A percentile compares a stretch with the other conserved stretches of the same genome.
Evolutionary conservation across 202 grass and related monocot species (phyloP).

Genomic region (Saccharum hybrid): DNA sequence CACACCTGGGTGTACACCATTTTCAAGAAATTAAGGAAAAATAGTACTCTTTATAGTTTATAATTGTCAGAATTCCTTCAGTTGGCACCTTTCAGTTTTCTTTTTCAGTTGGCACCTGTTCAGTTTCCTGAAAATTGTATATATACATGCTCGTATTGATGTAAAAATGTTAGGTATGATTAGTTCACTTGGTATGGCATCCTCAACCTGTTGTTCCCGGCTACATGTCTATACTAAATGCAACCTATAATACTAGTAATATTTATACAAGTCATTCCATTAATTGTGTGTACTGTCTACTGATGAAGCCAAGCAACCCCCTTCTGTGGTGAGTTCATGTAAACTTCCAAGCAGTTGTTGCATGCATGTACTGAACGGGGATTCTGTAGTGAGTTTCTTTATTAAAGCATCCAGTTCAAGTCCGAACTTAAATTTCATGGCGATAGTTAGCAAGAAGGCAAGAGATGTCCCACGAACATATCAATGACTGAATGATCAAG

Average conservation of each 20-base stretch:
- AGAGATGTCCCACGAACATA: not conserved
- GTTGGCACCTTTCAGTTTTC: not conserved
- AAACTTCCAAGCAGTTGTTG: not conserved
- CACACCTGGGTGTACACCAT: no score
- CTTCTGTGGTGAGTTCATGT: no score
- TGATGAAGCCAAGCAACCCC: no score
- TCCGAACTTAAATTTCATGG: slow-evolving; percentile 11
- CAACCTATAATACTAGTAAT: not conserved
- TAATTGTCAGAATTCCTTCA: no score
- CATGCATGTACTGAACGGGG: not conserved
- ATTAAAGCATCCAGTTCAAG: not conserved
- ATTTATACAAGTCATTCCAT: no score
- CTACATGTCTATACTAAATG: not conserved
- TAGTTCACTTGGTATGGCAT: not conserved
- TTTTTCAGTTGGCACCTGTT: not conserved
- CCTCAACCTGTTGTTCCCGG: no score
- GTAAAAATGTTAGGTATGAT: no score
- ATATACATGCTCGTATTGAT: not conserved
- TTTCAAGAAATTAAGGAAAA: no score
- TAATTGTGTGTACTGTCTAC: no score
- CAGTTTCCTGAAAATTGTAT: not conserved
- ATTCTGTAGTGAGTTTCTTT: not conserved
- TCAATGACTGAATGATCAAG: slow-evolving; percentile 25
- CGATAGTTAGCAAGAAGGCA: not conserved
- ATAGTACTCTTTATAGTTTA: no score